Evolutionary conservation across 495 filamentous ascomycete genomes (phyloP).

Genomic region (Xylaria cubensis): DNA sequence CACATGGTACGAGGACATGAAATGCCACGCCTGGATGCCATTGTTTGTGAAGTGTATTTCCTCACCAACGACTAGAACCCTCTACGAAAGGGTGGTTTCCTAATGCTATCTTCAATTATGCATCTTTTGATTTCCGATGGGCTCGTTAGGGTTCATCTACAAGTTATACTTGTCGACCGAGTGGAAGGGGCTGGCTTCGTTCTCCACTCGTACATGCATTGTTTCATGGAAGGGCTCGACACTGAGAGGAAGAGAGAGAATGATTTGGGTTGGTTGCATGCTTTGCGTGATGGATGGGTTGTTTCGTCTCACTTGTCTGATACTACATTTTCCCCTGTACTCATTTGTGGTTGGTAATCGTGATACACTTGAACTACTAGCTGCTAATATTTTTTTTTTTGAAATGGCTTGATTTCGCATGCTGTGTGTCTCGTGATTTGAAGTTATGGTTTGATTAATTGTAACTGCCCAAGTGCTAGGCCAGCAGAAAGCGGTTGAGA

Average conservation of each 20-base stretch:
- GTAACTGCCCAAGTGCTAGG: neutral
- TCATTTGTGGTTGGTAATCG: slow-evolving; percentile 22
- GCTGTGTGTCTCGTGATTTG: neutral
- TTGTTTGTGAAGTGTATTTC: neutral
- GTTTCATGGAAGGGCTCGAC: neutral
- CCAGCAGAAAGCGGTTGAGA: neutral
- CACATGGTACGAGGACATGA: slow-evolving; percentile 28
- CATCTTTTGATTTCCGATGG: neutral
- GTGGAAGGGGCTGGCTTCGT: slow-evolving; percentile 10
- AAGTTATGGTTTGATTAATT: neutral
- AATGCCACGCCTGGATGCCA: slow-evolving; percentile 18
- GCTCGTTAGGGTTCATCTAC: neutral
- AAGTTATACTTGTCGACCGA: neutral
- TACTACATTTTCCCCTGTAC: slow-evolving; percentile 17
- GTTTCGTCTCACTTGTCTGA: slow-evolving; percentile 17
- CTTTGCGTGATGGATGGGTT: slow-evolving; percentile 20
- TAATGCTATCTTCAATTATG: slow-evolving; percentile 1
- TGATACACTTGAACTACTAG: neutral
- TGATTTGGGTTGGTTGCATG: slow-evolving; percentile 19
- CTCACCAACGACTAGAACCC: neutral
- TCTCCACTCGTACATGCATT: neutral
- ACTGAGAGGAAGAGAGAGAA: neutral
- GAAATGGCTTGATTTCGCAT: neutral
- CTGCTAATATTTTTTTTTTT: neutral
- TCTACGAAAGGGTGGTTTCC: neutral